A percentile compares a stretch with the other conserved stretches of the same genome.
phyloP scores from a whole-genome alignment of 2,329 filamentous ascomycete species.

The Aspergillus clavatus region DNA sequence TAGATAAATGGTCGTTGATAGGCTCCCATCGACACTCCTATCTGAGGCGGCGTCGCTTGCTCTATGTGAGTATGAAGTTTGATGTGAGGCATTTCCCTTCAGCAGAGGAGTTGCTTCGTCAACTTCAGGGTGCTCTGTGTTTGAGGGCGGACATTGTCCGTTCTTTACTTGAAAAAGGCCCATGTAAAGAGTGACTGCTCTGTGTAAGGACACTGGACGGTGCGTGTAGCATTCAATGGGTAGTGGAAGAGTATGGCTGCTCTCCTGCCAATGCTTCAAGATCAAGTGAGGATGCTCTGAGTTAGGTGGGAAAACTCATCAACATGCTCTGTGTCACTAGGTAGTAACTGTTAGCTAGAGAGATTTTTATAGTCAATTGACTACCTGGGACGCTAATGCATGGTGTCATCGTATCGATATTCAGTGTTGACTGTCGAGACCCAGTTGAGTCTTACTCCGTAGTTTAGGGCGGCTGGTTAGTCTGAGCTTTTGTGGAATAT shows the following conservation, averaged over 20 bases:
- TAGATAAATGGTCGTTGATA: slow-evolving; percentile 4
- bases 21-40: slow-evolving; percentile 11
- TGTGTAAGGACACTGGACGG: not conserved
- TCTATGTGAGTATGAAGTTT: slow-evolving; percentile 31
- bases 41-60: slow-evolving; percentile 35
- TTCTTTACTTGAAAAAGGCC: not conserved
- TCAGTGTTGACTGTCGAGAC: too few species aligned
- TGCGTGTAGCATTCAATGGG: not conserved
- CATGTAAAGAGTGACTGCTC: not conserved
- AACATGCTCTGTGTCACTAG: too few species aligned
- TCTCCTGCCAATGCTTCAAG: too few species aligned
- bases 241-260: too few species aligned
- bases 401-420: too few species aligned
- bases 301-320: too few species aligned
- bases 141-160: not conserved
- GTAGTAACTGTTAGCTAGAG: too few species aligned
- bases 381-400: not conserved
- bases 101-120: slow-evolving; percentile 19
- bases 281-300: too few species aligned
- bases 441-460: too few species aligned
- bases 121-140: not conserved
- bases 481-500: too few species aligned
- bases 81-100: slow-evolving; percentile 1
- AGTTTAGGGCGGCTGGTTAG: too few species aligned
- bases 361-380: slow-evolving; percentile 1